Evolutionary conservation across 768 basidiomycete genomes (phyloP).

Genomic region (Ramaria rubella): DNA sequence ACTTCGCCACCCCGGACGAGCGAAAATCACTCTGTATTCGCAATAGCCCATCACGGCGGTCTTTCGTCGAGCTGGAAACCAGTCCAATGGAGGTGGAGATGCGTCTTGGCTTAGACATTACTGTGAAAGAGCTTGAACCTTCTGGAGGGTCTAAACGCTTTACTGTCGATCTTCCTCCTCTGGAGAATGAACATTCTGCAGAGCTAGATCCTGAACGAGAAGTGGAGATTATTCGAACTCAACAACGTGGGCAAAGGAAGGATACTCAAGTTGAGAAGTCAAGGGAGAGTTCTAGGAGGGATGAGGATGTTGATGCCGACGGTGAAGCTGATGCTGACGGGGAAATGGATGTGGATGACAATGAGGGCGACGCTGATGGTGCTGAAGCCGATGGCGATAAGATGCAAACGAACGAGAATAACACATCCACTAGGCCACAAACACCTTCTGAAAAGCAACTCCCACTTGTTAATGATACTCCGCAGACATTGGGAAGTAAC

Average conservation of each 20-base stretch:
- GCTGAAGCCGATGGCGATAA: slow-evolving; percentile 20
- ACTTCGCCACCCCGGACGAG: slow-evolving; percentile 57
- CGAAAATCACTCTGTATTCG: slow-evolving; percentile 49
- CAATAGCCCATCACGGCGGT: not conserved
- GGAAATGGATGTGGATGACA: slow-evolving; percentile 26
- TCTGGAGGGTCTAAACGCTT: not conserved
- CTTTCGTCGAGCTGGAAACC: not conserved
- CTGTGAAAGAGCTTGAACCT: slow-evolving; percentile 10
- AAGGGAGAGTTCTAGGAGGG: slow-evolving; percentile 14
- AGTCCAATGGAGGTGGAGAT: not conserved
- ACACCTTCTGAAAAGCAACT: not conserved
- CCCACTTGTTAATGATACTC: not conserved
- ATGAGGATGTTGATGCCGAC: slow-evolving; percentile 42
- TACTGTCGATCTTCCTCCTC: not conserved
- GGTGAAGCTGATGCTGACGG: slow-evolving; percentile 32
- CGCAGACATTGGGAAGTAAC: not conserved
- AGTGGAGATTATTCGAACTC: not conserved
- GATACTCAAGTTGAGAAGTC: slow-evolving; percentile 7
- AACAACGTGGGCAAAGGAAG: slow-evolving; percentile 1
- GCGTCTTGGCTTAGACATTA: slow-evolving; percentile 21
- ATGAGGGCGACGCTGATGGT: slow-evolving; percentile 10
- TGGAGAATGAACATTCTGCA: not conserved
- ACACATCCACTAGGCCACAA: slow-evolving; percentile 8
- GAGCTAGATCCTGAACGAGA: slow-evolving; percentile 9
- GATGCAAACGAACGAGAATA: slow-evolving; percentile 22